A percentile compares a stretch with the other conserved stretches of the same genome.
phyloP scores from a whole-genome alignment of 73 alveolate genomes.

The Vitrella brassicaformis region DNA sequence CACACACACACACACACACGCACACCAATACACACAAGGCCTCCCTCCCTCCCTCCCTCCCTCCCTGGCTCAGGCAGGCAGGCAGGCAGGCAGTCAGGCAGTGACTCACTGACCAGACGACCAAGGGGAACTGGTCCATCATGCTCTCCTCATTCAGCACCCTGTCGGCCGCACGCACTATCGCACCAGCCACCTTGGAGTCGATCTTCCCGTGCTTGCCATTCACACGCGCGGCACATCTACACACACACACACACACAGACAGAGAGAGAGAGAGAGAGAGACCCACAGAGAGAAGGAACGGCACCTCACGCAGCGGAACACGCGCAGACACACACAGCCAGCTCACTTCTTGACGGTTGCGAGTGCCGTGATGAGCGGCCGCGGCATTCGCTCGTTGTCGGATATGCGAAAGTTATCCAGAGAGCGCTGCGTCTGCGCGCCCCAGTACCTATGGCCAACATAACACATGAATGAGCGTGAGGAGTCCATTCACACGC shows the following conservation, averaged over 20 bases:
- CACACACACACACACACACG: background rate
- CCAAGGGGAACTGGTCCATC: constrained; percentile 91
- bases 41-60: background rate
- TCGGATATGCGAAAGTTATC: constrained; percentile 91
- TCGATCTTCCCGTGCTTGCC: constrained; percentile 66
- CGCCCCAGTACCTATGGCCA: too few relatives aligned
- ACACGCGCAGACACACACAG: background rate
- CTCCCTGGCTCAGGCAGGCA: background rate
- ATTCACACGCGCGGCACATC: constrained; percentile 92
- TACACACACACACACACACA: too few relatives aligned
- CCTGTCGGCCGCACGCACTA: constrained; percentile 87
- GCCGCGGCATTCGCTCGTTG: too few relatives aligned
- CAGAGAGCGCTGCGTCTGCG: constrained; percentile 93
- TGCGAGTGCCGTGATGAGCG: too few relatives aligned
- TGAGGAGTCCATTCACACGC: too few relatives aligned
- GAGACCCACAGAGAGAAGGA: too few relatives aligned
- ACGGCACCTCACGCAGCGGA: background rate
- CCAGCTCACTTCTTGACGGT: too few relatives aligned
- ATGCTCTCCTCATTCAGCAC: constrained; percentile 67
- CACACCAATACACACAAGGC: background rate
- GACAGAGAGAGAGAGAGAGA: too few relatives aligned
- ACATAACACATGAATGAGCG: too few relatives aligned
- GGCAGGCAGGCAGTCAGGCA: background rate
- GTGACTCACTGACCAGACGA: constrained; percentile 51
- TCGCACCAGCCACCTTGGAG: constrained; percentile 74